phyloP scores from a whole-genome alignment of 208 protist genomes.

The Wallacemonas rigidus region DNA sequence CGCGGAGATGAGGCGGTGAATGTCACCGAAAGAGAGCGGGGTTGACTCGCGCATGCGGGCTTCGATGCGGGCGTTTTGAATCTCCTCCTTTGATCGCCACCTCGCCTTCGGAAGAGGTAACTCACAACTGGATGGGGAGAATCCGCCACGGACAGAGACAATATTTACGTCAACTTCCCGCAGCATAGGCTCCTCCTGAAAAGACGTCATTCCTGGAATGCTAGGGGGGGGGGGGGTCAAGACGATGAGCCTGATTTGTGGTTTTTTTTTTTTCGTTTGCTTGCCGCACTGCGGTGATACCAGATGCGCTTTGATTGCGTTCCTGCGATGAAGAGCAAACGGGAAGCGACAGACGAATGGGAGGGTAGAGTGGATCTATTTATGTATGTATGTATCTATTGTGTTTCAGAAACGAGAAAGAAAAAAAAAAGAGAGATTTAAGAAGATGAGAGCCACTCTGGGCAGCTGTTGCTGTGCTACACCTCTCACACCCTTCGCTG shows the following conservation, averaged over 20 bases:
- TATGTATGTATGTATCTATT: neutral
- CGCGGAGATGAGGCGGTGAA: slow-evolving; percentile 22
- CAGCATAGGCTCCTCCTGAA: neutral
- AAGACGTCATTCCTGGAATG: neutral
- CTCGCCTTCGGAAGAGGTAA: slow-evolving; percentile 1
- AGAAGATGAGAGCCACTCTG: neutral
- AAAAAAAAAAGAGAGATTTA: slow-evolving; percentile 18
- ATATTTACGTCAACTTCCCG: slow-evolving; percentile 7
- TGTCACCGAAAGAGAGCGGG: slow-evolving; percentile 21
- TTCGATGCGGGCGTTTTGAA: slow-evolving; percentile 7
- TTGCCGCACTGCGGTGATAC: too few relatives aligned
- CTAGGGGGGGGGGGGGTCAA: too few relatives aligned
- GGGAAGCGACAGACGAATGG: neutral
- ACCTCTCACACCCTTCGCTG: neutral
- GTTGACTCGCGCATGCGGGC: neutral
- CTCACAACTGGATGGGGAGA: neutral
- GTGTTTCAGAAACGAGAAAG: neutral
- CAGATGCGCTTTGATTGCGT: too few relatives aligned
- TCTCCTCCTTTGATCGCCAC: neutral
- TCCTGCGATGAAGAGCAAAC: neutral
- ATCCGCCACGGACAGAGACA: neutral
- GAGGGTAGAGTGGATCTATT: neutral
- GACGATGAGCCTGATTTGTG: too few relatives aligned
- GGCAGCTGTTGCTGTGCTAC: neutral
- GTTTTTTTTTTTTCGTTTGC: too few relatives aligned